Percentiles rank a stretch among this genome's conserved stretches.
These are phyloP conservation scores for Apiosordaria backusii DNA, from an alignment of 495 filamentous ascomycete species.

Conservation along the genomic window DNA sequence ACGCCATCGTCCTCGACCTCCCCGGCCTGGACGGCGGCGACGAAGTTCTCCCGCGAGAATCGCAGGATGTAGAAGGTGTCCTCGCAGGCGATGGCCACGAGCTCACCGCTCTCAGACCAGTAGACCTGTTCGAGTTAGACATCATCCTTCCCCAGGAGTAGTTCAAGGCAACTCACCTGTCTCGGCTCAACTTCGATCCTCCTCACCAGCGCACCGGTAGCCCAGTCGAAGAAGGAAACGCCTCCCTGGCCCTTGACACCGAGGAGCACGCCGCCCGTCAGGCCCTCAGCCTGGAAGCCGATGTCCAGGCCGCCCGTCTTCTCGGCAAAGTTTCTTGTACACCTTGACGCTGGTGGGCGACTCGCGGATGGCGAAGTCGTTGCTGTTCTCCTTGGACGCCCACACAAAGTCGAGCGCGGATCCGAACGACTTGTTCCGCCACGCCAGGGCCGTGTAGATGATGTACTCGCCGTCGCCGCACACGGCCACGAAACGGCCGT, in stretches of 20 bases:
- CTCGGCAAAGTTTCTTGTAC: conserved; percentile 96
- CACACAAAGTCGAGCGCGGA: conserved; percentile 94
- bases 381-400: conserved; percentile 96
- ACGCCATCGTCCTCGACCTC: conserved; percentile 92
- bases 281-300: conserved; percentile 89
- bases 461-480: conserved; percentile 98
- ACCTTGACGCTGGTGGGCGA: conserved; percentile 90
- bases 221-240: conserved; percentile 96
- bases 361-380: conserved; percentile 96
- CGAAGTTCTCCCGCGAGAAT: conserved; percentile 82
- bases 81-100: conserved; percentile 89
- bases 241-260: conserved; percentile 93
- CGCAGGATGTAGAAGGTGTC: conserved; percentile 93
- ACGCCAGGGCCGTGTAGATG: conserved; percentile 94
- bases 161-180: no score
- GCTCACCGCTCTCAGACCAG: conserved; percentile 94
- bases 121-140: conserved; percentile 88
- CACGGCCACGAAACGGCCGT: conserved; percentile 93
- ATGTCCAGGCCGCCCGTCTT: conserved; percentile 86
- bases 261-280: conserved; percentile 83
- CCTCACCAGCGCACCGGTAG: conserved; percentile 79
- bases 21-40: conserved; percentile 74
- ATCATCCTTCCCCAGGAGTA: no score
- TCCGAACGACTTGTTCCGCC: conserved; percentile 96
- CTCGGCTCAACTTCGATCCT: conserved; percentile 95